Percentiles rank a stretch among this genome's conserved stretches.
Evolutionary conservation across 2,329 filamentous ascomycete genomes (phyloP).

Genomic region (Fragosphaeria purpurea): DNA sequence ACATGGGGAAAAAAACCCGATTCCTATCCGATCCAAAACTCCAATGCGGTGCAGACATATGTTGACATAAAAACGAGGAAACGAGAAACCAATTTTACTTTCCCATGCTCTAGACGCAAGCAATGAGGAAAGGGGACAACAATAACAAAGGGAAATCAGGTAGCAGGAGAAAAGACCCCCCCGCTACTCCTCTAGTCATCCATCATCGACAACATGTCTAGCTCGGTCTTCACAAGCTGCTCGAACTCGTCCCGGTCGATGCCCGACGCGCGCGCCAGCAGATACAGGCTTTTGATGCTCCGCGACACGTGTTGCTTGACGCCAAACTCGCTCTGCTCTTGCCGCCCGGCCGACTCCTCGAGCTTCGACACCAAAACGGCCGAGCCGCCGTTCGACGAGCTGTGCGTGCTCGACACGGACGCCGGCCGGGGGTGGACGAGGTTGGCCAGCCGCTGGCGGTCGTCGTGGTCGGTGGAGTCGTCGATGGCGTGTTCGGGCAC

Average conservation of each 20-base stretch:
- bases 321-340: slow-evolving; percentile 57
- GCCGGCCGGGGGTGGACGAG: slow-evolving; percentile 48
- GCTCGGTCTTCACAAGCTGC: slow-evolving; percentile 57
- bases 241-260: slow-evolving; percentile 70
- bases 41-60: no score
- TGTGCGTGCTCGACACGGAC: slow-evolving; percentile 44
- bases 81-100: no score
- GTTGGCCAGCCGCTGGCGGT: slow-evolving; percentile 25
- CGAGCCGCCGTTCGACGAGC: slow-evolving; percentile 34
- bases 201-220: slow-evolving; percentile 60
- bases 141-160: no score
- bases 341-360: slow-evolving; percentile 44
- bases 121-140: no score
- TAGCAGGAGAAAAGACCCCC: no score
- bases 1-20: no score
- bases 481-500: slow-evolving; percentile 18
- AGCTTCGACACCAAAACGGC: slow-evolving; percentile 51
- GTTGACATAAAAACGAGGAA: no score
- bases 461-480: slow-evolving; percentile 24
- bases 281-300: slow-evolving; percentile 66
- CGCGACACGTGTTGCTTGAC: slow-evolving; percentile 72
- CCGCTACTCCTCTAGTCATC: slow-evolving; percentile 35
- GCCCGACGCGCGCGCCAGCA: slow-evolving; percentile 58
- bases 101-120: no score
- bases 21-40: no score